Base-by-base conservation (phyloP, 2,329 filamentous ascomycete genomes). In the Neonectria neomacrospora region DNA sequence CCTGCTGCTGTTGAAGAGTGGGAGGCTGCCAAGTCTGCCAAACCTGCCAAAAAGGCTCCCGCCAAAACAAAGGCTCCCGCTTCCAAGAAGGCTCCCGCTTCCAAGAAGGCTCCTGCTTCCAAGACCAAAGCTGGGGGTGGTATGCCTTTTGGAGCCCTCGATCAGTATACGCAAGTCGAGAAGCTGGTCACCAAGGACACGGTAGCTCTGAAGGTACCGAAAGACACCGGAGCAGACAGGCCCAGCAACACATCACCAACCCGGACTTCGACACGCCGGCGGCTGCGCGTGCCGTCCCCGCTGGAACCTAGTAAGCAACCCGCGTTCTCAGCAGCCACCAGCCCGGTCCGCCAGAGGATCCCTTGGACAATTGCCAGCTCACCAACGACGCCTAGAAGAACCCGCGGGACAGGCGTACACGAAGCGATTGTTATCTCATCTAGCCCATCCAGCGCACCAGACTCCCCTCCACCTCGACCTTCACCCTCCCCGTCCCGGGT, bases 391-490 rank as follows among this genome's bases (percentile, higher is more conserved):
- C 78, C 79, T 77, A 83, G 80, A 71, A 77, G 80, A 71, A 77
- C 70, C 48, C 63, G 68, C 63, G 68, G 70, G 50, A 61, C 41
- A 58, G 54, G 62, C 61, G 59, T 59, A 67, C 71, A 71, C 76
- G 62, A 83, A 70, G 68, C 81, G 64, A 82, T 84, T 75, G 52
- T 79, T 66, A 79, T 84, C 73, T 74, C 78, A 68, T 83, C 81
- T 73, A 83, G 81, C 65, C 81, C 82, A 54, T 67, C 73, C 73
- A 60, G 54, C 45, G 53, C 64, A 22, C 58, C 63, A 45, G 58
- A 71, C 30, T 77, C 79, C 66, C 72, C 76, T 75, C 58, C 74
- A 65, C 37, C 37, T 20, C n/a, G 16, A 8, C 34, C 34, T 1
- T 37, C 34, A 37, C 51, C 63, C 63, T 65, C 70, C 64, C 63